Conservation (phyloP, 305 asterid genomes). For the Solanum hybrid region DNA sequence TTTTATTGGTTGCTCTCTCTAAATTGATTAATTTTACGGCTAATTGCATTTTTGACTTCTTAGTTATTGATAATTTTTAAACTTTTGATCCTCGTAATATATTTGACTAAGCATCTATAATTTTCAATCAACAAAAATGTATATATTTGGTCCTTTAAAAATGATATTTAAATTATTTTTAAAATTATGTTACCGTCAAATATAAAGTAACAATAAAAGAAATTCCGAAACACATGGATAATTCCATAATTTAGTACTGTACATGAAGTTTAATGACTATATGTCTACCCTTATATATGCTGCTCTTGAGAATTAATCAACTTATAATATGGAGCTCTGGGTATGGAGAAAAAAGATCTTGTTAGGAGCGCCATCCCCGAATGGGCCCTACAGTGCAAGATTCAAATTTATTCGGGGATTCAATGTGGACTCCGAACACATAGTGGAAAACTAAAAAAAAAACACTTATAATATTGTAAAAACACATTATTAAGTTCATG, state of each 20-base stretch:
- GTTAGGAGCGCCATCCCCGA: fast-evolving
- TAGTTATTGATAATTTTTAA: not conserved
- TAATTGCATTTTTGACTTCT: not conserved
- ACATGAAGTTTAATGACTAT: not conserved
- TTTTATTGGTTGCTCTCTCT: not conserved
- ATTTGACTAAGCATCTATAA: not conserved
- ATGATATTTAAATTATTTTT: not conserved
- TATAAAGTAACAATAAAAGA: not conserved
- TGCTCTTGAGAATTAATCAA: not conserved
- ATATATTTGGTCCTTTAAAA: not conserved
- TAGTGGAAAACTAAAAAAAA: too few relatives aligned
- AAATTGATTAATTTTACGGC: not conserved
- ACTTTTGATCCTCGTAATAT: not conserved
- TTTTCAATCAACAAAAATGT: not conserved
- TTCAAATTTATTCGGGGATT: not conserved
- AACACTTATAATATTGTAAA: not conserved
- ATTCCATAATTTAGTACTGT: not conserved
- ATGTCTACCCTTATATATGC: not conserved
- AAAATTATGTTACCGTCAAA: not conserved
- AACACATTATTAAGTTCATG: not conserved
- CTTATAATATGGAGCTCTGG: too few relatives aligned
- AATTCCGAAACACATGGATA: not conserved
- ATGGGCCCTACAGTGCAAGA: fast-evolving
- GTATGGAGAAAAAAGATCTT: not conserved
- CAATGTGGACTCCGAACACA: too few relatives aligned